Conservation (phyloP, 768 basidiomycete species). For the Rhodotorula diobovata region DNA sequence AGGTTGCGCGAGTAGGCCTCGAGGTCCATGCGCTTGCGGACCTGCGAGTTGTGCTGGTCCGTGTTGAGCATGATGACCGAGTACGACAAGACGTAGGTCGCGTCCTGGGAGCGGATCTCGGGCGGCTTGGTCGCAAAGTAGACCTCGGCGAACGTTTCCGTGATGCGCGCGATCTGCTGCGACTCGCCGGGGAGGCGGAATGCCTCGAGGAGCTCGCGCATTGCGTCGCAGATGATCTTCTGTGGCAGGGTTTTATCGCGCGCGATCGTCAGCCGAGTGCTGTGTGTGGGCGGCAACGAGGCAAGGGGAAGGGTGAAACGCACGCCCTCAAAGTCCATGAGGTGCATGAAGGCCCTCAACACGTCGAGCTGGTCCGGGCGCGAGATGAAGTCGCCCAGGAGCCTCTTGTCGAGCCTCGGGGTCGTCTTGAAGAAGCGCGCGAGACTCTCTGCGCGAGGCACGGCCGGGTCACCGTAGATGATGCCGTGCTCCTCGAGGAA, state of each 20-base stretch:
- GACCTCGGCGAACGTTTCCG: constrained; percentile 85
- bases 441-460: constrained; percentile 55
- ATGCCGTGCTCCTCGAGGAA: constrained; percentile 91
- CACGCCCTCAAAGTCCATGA: constrained; percentile 87
- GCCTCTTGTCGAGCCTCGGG: constrained; percentile 80
- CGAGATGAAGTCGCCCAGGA: constrained; percentile 89
- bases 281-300: not conserved
- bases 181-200: constrained; percentile 93
- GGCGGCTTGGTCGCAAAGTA: constrained; percentile 81
- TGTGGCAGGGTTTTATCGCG: too few relatives aligned
- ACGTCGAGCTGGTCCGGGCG: constrained; percentile 79
- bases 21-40: constrained; percentile 84
- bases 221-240: constrained; percentile 93
- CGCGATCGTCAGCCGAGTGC: not conserved
- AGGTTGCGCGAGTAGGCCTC: constrained; percentile 91
- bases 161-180: constrained; percentile 88
- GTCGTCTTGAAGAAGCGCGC: constrained; percentile 81
- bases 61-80: constrained; percentile 99
- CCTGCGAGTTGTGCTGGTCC: constrained; percentile 87
- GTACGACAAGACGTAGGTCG: constrained; percentile 86
- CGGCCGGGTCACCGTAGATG: constrained; percentile 50
- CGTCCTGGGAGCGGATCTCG: constrained; percentile 85
- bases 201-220: constrained; percentile 87
- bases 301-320: constrained; percentile 42
- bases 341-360: constrained; percentile 74